These are phyloP conservation scores for Solanum lycopersicoides DNA, from an alignment of 257 asterid species.

Conservation along the genomic window DNA sequence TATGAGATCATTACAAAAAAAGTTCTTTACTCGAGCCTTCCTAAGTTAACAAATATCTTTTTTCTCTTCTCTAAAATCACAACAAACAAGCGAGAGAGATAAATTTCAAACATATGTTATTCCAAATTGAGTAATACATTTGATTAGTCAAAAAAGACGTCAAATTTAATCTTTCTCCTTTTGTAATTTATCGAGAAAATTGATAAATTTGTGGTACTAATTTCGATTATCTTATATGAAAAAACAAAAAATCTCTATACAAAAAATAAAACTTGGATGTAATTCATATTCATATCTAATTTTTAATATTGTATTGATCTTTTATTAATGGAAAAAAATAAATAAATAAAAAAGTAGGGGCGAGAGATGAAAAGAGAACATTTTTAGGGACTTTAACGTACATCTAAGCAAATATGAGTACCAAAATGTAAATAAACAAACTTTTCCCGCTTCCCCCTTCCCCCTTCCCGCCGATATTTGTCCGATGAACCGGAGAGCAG, in stretches of 20 bases:
- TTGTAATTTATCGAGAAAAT: not conserved
- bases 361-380: not conserved
- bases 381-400: not conserved
- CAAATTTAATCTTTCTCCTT: not conserved
- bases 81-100: not conserved
- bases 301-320: not conserved
- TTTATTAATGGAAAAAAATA: not conserved
- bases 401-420: not conserved
- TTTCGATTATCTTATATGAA: not conserved
- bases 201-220: not conserved
- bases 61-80: not conserved
- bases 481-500: not conserved
- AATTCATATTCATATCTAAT: not conserved
- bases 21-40: not conserved
- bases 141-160: not conserved
- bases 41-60: not conserved
- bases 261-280: not conserved
- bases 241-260: not conserved
- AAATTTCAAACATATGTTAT: not conserved
- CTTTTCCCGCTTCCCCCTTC: not conserved
- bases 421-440: not conserved
- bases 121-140: not conserved
- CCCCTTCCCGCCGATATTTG: not conserved
- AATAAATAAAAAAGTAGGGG: not conserved
- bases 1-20: too few relatives aligned